phyloP scores from a whole-genome alignment of 2,329 filamentous ascomycete genomes.

The Beauveria australis region DNA sequence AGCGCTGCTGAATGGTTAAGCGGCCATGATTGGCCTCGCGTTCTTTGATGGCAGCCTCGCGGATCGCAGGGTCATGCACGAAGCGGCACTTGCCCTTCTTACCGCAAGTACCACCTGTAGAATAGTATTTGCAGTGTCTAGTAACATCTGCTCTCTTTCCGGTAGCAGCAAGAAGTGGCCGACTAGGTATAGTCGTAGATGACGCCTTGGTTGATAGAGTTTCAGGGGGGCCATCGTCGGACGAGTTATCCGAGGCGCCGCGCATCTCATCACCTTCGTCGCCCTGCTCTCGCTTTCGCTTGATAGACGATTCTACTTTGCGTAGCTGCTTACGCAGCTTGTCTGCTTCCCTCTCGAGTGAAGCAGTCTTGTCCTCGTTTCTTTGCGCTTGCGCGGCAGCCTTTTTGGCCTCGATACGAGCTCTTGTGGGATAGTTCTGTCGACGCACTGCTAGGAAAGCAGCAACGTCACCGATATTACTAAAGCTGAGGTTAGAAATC shows the following conservation, averaged over 20 bases:
- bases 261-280: conserved; percentile 61
- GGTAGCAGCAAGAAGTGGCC: conserved; percentile 33
- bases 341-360: conserved; percentile 51
- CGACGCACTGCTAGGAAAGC: conserved; percentile 76
- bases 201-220: conserved; percentile 34
- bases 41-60: conserved; percentile 55
- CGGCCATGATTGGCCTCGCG: conserved; percentile 57
- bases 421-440: conserved; percentile 71
- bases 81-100: conserved; percentile 72
- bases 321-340: conserved; percentile 56
- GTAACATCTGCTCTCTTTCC: conserved; percentile 52
- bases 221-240: conserved; percentile 53
- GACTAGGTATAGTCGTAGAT: conserved; percentile 22
- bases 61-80: conserved; percentile 56
- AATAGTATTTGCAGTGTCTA: conserved; percentile 64
- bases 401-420: conserved; percentile 57
- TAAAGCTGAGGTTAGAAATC: too few species aligned
- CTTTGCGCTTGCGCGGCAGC: conserved; percentile 35
- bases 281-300: conserved; percentile 59
- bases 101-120: conserved; percentile 58
- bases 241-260: conserved; percentile 41
- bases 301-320: conserved; percentile 62
- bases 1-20: conserved; percentile 57
- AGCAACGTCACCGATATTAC: conserved; percentile 55
- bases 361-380: conserved; percentile 54